Evolutionary conservation across 176 grass and related monocot genomes (phyloP), one percentile per base, ranked within the genome.

Genomic region (Aegilops tauschii): DNA sequence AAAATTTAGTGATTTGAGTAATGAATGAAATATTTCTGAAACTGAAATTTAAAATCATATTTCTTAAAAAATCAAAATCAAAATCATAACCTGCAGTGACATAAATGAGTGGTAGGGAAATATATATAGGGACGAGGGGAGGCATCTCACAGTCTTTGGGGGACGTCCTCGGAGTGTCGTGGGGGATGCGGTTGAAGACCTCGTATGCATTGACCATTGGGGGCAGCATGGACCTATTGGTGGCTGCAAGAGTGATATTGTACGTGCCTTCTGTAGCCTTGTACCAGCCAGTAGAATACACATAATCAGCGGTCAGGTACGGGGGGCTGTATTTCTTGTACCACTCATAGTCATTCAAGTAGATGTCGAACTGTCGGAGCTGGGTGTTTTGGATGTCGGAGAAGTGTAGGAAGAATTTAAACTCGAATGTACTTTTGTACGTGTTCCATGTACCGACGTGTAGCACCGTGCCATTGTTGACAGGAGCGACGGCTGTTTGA

Each of bases 201-300:
- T 91, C 90, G 0, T 76, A 1, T 4, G 81, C 90, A 40, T 85
- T 91, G 5, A 88, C 0, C 52, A 91, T 85, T 1, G 89, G 89
- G 0, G 89, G 85, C 16, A 91, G 56, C n/a, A n/a, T 6, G 0
- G 85, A 91, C 1, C 2, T 25, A 5, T 67, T 39, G 5, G 62
- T 47, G 0, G 58, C 30, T 3, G 0, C 17, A 8, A 91, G 86
- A 2, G 67, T 79, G 34, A 84, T 14, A n/a, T 40, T 84, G 28
- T 81, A 88, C 1, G 1, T 50, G 54, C 21, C 9, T 6, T 84
- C 49, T 3, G 3, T 1, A 49, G 12, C 12, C 45, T 49, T 49
- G 12, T 14, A 49, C 45, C 45, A 49, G 45, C 45, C 44, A 45
- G 3, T 45, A 44, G 42, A 44, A 44, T 44, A 44, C 42, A 44